phyloP scores from a whole-genome alignment of 495 filamentous ascomycete genomes.

The Penicillium parvum region DNA sequence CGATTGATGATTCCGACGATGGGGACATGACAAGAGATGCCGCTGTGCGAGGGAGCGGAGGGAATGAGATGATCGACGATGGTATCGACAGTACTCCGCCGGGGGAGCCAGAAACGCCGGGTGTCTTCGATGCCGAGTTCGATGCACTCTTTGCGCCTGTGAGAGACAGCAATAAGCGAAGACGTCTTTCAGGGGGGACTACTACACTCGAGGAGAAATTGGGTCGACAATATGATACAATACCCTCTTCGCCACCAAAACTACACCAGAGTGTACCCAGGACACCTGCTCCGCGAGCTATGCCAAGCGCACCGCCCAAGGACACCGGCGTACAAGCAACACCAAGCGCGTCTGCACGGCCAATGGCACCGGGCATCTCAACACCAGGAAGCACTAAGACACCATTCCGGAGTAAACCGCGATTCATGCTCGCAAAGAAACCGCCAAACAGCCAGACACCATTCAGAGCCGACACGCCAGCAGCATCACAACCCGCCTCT shows the following conservation, averaged over 20 bases:
- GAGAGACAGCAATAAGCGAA: slow-evolving; percentile 27
- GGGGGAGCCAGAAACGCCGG: slow-evolving; percentile 2
- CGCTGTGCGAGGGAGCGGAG: background rate
- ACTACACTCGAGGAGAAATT: slow-evolving; percentile 4
- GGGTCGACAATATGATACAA: slow-evolving; percentile 2
- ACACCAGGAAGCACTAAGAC: slow-evolving; percentile 22
- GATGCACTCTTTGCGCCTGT: slow-evolving; percentile 29
- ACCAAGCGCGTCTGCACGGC: slow-evolving; percentile 5
- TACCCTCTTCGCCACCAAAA: slow-evolving; percentile 21
- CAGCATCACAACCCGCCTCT: slow-evolving; percentile 12
- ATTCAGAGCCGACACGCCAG: slow-evolving; percentile 12
- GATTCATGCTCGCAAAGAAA: slow-evolving; percentile 24
- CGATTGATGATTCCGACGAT: slow-evolving; percentile 36
- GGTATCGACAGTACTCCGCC: slow-evolving; percentile 23
- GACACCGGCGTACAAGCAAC: slow-evolving; percentile 3
- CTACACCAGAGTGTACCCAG: background rate
- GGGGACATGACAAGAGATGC: slow-evolving; percentile 10
- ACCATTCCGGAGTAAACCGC: slow-evolving; percentile 24
- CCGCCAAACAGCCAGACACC: slow-evolving; percentile 18
- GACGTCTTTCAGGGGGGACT: slow-evolving; percentile 13
- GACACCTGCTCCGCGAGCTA: background rate
- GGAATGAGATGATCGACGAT: slow-evolving; percentile 7
- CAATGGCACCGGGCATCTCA: slow-evolving; percentile 4
- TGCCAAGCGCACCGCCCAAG: background rate
- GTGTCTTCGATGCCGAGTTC: slow-evolving; percentile 20